phyloP scores from a whole-genome alignment of 2,329 filamentous ascomycete genomes.

The Bipolaris oryzae region DNA sequence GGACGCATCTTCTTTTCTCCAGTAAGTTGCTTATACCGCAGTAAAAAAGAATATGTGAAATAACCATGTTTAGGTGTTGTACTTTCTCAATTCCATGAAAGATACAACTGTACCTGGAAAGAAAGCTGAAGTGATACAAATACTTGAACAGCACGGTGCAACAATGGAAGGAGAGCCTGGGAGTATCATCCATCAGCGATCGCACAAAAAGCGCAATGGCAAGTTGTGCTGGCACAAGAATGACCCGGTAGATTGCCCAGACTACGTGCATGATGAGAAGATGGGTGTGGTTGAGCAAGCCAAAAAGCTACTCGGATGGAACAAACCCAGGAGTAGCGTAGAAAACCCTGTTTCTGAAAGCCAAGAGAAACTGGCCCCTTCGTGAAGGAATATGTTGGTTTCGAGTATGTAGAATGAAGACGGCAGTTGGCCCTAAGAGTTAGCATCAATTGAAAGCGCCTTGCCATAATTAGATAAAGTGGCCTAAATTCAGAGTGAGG shows the following conservation, averaged over 20 bases:
- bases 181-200: neutral
- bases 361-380: constrained; percentile 1
- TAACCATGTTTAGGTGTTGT: neutral
- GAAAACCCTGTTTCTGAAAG: neutral
- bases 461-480: neutral
- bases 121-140: neutral
- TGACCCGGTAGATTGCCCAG: neutral
- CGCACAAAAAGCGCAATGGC: constrained; percentile 1
- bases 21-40: neutral
- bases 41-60: neutral
- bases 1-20: neutral
- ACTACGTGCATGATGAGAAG: neutral
- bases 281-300: neutral
- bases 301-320: neutral
- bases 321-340: neutral
- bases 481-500: neutral
- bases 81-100: neutral
- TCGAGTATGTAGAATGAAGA: neutral
- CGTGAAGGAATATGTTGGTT: neutral
- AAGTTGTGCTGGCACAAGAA: neutral
- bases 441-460: neutral
- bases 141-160: neutral
- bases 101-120: neutral
- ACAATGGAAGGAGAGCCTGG: constrained; percentile 2
- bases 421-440: neutral